phyloP scores from a whole-genome alignment of 2,329 filamentous ascomycete species.

The Clarireedia paspali region DNA sequence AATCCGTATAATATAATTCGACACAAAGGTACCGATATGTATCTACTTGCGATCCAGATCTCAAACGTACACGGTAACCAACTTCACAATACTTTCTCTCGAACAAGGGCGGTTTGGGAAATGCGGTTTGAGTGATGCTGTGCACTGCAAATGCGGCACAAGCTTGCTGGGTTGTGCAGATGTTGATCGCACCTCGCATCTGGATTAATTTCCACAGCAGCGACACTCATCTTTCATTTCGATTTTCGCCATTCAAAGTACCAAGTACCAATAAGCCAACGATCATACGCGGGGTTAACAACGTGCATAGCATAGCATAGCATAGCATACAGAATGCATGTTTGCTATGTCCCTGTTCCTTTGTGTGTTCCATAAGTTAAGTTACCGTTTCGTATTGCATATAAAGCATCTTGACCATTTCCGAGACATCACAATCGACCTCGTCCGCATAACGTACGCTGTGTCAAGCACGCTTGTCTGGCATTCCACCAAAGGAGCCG shows the following conservation, averaged over 20 bases:
- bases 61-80: background rate
- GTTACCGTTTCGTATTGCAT: background rate
- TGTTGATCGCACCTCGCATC: too few species aligned
- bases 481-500: background rate
- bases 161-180: too few species aligned
- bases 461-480: background rate
- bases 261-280: background rate
- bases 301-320: background rate
- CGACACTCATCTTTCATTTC: too few species aligned
- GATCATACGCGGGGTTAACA: background rate
- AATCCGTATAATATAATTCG: background rate
- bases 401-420: background rate
- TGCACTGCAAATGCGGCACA: too few species aligned
- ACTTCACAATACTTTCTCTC: too few species aligned
- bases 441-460: background rate
- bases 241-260: too few species aligned
- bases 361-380: too few species aligned
- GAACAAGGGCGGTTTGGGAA: too few species aligned
- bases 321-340: background rate
- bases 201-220: too few species aligned
- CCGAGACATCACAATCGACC: background rate
- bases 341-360: background rate
- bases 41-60: background rate
- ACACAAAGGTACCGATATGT: background rate
- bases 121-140: too few species aligned